phyloP scores from a whole-genome alignment of 192 early-diverging fungal species.

The Podochytrium sp. region DNA sequence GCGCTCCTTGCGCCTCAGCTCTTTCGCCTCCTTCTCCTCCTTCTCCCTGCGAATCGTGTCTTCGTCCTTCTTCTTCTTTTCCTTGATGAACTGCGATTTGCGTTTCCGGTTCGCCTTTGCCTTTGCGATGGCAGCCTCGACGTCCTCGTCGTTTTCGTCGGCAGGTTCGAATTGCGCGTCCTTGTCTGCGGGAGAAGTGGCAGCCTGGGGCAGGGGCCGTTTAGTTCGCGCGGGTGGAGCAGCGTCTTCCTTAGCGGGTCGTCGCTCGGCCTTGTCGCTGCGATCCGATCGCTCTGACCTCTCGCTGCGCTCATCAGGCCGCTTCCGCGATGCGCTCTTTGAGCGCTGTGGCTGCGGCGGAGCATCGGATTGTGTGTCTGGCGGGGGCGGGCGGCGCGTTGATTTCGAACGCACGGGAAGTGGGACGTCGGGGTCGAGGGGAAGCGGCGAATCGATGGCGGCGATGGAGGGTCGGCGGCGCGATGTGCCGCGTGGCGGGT shows the following conservation, averaged over 20 bases:
- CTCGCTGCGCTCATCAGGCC: not conserved
- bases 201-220: not conserved
- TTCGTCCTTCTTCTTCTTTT: conserved; percentile 26
- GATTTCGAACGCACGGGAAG: not conserved
- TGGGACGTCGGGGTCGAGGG: not conserved
- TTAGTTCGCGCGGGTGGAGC: conserved; percentile 2
- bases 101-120: not conserved
- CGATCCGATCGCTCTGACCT: not conserved
- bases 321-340: not conserved
- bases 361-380: not conserved
- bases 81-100: conserved; percentile 21
- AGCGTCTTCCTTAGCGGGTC: not conserved
- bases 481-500: not conserved
- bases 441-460: not conserved
- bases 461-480: not conserved
- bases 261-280: not conserved
- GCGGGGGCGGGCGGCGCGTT: not conserved
- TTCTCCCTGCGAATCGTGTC: conserved; percentile 4
- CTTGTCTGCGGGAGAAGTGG: not conserved
- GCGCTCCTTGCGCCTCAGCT: conserved; percentile 10
- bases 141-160: conserved; percentile 6
- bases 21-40: conserved; percentile 18
- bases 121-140: conserved; percentile 1
- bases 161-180: conserved; percentile 3
- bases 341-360: not conserved